Conservation (phyloP, 164 flowering plant genomes). For the Piper betle region DNA sequence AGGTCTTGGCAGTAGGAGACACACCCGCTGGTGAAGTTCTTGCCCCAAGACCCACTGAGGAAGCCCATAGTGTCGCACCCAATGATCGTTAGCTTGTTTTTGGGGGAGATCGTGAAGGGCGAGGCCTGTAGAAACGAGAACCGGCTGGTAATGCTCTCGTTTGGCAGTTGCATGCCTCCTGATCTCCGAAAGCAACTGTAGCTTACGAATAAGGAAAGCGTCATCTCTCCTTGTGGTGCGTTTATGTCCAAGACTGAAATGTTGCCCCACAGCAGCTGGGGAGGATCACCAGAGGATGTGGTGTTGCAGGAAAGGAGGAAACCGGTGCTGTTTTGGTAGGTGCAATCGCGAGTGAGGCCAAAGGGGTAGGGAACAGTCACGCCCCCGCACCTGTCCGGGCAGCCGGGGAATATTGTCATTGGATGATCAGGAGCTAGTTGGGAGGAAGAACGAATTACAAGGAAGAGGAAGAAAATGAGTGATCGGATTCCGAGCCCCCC, state of each 20-base stretch:
- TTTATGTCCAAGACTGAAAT: neutral
- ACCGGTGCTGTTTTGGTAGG: too few relatives aligned
- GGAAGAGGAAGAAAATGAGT: too few relatives aligned
- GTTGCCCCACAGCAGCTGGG: neutral
- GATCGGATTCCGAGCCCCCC: too few relatives aligned
- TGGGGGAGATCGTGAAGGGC: constrained; percentile 4
- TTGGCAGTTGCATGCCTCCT: too few relatives aligned
- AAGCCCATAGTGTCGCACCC: constrained; percentile 2
- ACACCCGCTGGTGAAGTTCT: neutral
- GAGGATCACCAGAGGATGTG: neutral
- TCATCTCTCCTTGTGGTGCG: neutral
- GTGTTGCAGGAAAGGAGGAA: neutral
- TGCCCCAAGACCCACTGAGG: neutral
- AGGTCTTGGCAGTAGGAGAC: neutral
- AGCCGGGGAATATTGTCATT: too few relatives aligned
- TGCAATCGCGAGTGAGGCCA: neutral
- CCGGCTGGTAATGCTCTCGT: too few relatives aligned
- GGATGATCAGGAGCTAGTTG: too few relatives aligned
- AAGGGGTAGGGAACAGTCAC: constrained; percentile 3
- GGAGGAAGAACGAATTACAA: too few relatives aligned
- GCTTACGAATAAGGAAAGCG: neutral
- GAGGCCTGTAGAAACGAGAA: too few relatives aligned
- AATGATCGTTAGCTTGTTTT: constrained; percentile 1
- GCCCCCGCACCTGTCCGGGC: constrained; percentile 1
- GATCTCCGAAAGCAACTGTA: neutral